phyloP scores from a whole-genome alignment of 2,329 filamentous ascomycete genomes.

The Hyphodiscus sp. region DNA sequence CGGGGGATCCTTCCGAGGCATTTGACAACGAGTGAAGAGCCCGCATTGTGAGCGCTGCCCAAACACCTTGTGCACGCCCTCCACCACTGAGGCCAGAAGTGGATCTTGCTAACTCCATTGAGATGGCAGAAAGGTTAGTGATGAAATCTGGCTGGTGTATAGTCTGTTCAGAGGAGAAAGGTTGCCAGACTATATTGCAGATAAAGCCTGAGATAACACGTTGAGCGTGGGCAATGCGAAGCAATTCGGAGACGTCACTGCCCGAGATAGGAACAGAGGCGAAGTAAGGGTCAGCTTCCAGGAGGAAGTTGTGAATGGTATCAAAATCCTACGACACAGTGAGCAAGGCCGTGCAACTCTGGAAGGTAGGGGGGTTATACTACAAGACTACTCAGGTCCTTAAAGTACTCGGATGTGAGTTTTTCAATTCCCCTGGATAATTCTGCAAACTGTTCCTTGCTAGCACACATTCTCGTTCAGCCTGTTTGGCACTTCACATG shows the following conservation, averaged over 20 bases:
- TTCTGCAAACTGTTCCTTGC: slow-evolving; percentile 7
- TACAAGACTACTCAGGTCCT: slow-evolving; percentile 6
- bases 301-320: slow-evolving; percentile 8
- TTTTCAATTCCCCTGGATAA: slow-evolving; percentile 4
- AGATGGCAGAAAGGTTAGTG: slow-evolving; percentile 3
- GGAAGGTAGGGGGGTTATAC: not conserved
- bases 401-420: slow-evolving; percentile 7
- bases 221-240: slow-evolving; percentile 11
- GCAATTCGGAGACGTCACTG: slow-evolving; percentile 5
- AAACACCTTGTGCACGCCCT: slow-evolving; percentile 3
- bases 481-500: not conserved
- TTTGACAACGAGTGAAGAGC: slow-evolving; percentile 17
- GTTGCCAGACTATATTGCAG: slow-evolving; percentile 10
- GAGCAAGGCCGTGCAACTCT: not conserved
- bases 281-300: slow-evolving; percentile 5
- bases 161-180: slow-evolving; percentile 12
- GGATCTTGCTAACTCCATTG: slow-evolving; percentile 2
- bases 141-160: not conserved
- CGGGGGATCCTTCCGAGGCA: not conserved
- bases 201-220: slow-evolving; percentile 6
- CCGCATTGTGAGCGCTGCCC: slow-evolving; percentile 8
- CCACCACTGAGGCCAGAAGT: not conserved
- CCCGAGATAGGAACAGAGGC: slow-evolving; percentile 10
- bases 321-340: slow-evolving; percentile 1
- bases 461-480: not conserved